phyloP scores from a whole-genome alignment of 306 rosid species.

The Argentina anserina region DNA sequence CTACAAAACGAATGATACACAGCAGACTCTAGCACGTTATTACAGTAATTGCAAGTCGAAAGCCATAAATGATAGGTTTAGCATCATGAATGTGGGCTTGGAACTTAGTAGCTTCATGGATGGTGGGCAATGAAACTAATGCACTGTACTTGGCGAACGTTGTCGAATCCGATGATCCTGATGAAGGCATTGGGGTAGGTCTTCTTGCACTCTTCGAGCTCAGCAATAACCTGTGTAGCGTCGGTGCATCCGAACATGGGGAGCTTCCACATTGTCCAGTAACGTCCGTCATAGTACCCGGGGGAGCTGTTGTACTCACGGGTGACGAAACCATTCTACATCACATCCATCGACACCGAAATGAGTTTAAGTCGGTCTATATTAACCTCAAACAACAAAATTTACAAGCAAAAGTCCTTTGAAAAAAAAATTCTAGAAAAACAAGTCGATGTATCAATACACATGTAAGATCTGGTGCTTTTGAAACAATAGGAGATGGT shows the following conservation, averaged over 20 bases:
- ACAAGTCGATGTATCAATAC: neutral
- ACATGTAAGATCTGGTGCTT: neutral
- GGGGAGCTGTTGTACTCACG: constrained; percentile 61
- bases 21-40: neutral
- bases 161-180: constrained; percentile 88
- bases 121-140: constrained; percentile 80
- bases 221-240: constrained; percentile 42
- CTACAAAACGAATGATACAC: neutral
- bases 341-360: neutral
- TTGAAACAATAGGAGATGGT: neutral
- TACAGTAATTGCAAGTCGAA: neutral
- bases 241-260: constrained; percentile 87
- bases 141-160: constrained; percentile 73
- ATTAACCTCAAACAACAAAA: neutral
- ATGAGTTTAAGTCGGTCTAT: neutral
- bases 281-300: constrained; percentile 85
- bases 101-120: constrained; percentile 28
- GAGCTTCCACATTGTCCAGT: constrained; percentile 95
- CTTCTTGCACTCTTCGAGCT: constrained; percentile 44
- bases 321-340: constrained; percentile 42
- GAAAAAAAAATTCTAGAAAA: too few relatives aligned
- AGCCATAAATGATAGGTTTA: neutral
- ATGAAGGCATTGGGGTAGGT: constrained; percentile 39
- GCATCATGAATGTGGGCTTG: neutral
- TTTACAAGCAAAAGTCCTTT: neutral